Evolutionary conservation across 345 rosid genomes (phyloP), one percentile per base, ranked within the genome.

Genomic region (Lumnitzera littorea): DNA sequence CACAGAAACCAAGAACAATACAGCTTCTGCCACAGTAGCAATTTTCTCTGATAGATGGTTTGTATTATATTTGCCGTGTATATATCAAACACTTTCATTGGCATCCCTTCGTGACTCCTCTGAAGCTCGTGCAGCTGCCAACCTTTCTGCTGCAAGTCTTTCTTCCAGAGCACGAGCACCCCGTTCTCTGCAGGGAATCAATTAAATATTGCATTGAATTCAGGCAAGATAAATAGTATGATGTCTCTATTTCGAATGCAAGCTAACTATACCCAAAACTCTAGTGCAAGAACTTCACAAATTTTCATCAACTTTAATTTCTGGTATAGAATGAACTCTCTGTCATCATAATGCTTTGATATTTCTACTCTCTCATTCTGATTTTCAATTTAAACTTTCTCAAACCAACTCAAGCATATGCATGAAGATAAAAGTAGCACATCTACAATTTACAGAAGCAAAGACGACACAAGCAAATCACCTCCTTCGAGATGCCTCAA

Each of bases 91-190:
- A 15, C 69, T 84, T 61, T 90, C 96, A 2, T 67, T 23, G 52
- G 76, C 91, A 64, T 86, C 92, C 71, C 64, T 72, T 57, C 59
- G 76, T 1, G 72, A 66, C 58, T 80, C 97, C 55, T 90, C 87
- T 13, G 76, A 56, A 61, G 76, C 76, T 62, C 51, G 71, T 53
- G 79, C 62, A 54, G 85, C 63, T 50, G 77, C 89, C 83, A 85
- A 52, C 70, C 76, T 79, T 80, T 89, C 98, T 24, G 96, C 67
- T 53, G 84, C 94, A 65, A 94, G 83, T 78, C 96, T 88, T 78
- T 91, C 99, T 76, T 90, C 99, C 53, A 91, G 73, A 11, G 99
- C 97, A 62, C 96, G 83, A n/a, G 97, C 97, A 41, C 97, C 99
- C 68, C 95, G 84, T 83, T 95, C 97, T 77, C 97, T 95, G 89